These are phyloP conservation scores for Tolypocladium ophioglossoides DNA, from an alignment of 2,329 filamentous ascomycete genomes.

Conservation along the genomic window DNA sequence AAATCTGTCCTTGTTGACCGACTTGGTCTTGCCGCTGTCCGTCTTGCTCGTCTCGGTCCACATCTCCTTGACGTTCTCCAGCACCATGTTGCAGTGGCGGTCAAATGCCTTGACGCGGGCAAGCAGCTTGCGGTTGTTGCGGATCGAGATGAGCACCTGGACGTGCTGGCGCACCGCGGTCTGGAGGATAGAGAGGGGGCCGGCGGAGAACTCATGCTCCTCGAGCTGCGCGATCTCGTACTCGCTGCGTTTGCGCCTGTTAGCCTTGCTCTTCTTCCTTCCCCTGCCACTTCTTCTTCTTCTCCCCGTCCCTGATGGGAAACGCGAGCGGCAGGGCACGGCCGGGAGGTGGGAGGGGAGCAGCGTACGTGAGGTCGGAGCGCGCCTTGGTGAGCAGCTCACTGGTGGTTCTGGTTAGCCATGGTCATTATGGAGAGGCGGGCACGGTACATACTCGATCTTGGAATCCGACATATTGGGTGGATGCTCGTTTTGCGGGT, in stretches of 20 bases:
- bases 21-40: slow-evolving; percentile 69
- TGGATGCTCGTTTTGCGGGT: slow-evolving; percentile 2
- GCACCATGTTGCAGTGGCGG: slow-evolving; percentile 97
- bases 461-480: slow-evolving; percentile 54
- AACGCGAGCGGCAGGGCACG: not conserved
- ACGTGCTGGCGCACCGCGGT: slow-evolving; percentile 90
- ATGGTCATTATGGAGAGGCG: not conserved
- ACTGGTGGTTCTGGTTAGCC: slow-evolving; percentile 32
- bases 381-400: slow-evolving; percentile 84
- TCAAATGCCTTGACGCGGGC: slow-evolving; percentile 98
- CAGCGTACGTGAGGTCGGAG: slow-evolving; percentile 77
- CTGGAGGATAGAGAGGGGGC: slow-evolving; percentile 77
- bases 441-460: slow-evolving; percentile 49
- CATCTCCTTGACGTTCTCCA: slow-evolving; percentile 94
- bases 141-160: slow-evolving; percentile 93
- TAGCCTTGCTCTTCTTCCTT: not conserved
- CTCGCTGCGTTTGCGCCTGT: slow-evolving; percentile 45
- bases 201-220: slow-evolving; percentile 45
- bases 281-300: not conserved
- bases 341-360: slow-evolving; percentile 3
- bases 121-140: slow-evolving; percentile 96
- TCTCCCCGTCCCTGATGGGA: not conserved
- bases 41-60: slow-evolving; percentile 73
- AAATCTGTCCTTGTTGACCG: slow-evolving; percentile 93
- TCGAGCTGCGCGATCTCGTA: slow-evolving; percentile 73